Evolutionary conservation across 2,329 filamentous ascomycete genomes (phyloP).

Genomic region (Xylaria sp.): DNA sequence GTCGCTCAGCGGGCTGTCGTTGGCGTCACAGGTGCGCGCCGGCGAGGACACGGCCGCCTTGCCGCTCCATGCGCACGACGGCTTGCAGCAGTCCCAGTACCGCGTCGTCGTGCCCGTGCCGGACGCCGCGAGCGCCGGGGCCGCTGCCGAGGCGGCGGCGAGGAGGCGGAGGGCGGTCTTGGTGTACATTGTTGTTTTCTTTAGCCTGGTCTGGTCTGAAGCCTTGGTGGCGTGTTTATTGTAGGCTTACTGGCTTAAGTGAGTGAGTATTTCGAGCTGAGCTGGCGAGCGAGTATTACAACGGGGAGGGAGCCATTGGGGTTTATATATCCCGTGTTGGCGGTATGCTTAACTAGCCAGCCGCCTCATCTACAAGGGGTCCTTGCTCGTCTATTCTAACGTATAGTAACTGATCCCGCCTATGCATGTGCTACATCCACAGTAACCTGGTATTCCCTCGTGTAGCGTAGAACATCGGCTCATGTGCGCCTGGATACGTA

Average conservation of each 20-base stretch:
- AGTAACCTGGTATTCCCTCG: background rate
- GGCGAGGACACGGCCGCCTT: slow-evolving; percentile 58
- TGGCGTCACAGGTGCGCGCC: slow-evolving; percentile 57
- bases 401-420: background rate
- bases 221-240: background rate
- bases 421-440: background rate
- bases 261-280: background rate
- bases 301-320: background rate
- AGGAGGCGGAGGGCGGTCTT: slow-evolving; percentile 33
- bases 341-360: background rate
- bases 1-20: slow-evolving; percentile 58
- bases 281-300: too few species aligned
- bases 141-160: slow-evolving; percentile 19
- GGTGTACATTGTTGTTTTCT: slow-evolving; percentile 21
- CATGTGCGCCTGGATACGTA: background rate
- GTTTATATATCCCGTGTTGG: slow-evolving; percentile 26
- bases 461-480: too few species aligned
- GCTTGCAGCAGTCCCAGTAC: slow-evolving; percentile 68
- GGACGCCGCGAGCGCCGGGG: slow-evolving; percentile 37
- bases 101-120: slow-evolving; percentile 48
- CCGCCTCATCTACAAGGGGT: slow-evolving; percentile 9
- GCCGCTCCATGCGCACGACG: slow-evolving; percentile 62
- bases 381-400: background rate
- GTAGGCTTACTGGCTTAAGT: background rate
- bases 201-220: background rate